phyloP scores from a whole-genome alignment of 441 rosid genomes.

The Pelargonium citronellum region DNA sequence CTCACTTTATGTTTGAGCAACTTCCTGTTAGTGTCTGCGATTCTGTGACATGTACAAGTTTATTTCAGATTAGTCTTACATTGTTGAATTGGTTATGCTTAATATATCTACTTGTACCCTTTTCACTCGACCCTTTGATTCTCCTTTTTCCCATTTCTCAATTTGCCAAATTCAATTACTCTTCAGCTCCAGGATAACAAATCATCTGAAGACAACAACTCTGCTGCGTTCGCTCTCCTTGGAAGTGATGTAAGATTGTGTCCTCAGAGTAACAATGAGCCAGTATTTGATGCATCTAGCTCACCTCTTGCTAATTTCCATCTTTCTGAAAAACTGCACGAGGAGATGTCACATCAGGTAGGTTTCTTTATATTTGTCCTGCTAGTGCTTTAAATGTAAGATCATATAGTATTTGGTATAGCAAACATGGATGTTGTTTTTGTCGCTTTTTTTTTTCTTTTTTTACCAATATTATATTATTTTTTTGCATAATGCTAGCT shows the following conservation, averaged over 20 bases:
- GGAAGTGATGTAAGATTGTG: constrained; percentile 52
- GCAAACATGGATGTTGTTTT: neutral
- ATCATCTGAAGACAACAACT: constrained; percentile 36
- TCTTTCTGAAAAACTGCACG: constrained; percentile 55
- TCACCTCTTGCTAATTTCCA: constrained; percentile 83
- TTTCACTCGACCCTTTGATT: constrained; percentile 8
- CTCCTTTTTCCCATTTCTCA: neutral
- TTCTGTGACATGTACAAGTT: neutral
- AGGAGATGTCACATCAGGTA: constrained; percentile 57
- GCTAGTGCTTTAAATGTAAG: neutral
- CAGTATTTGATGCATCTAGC: constrained; percentile 45
- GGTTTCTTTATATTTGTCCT: constrained; percentile 15
- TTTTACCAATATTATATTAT: neutral
- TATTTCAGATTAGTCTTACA: neutral
- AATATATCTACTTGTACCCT: neutral
- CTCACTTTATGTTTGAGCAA: no score
- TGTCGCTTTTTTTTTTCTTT: neutral
- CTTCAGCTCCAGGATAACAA: constrained; percentile 49
- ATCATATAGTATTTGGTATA: neutral
- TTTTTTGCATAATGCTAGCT: neutral
- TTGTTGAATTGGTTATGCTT: neutral
- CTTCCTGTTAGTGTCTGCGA: neutral
- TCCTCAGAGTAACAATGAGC: constrained; percentile 36
- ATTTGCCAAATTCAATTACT: constrained; percentile 10
- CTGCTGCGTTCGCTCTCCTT: constrained; percentile 27